phyloP scores from a whole-genome alignment of 2,329 filamentous ascomycete species.

The Tolypocladium endophyticum region DNA sequence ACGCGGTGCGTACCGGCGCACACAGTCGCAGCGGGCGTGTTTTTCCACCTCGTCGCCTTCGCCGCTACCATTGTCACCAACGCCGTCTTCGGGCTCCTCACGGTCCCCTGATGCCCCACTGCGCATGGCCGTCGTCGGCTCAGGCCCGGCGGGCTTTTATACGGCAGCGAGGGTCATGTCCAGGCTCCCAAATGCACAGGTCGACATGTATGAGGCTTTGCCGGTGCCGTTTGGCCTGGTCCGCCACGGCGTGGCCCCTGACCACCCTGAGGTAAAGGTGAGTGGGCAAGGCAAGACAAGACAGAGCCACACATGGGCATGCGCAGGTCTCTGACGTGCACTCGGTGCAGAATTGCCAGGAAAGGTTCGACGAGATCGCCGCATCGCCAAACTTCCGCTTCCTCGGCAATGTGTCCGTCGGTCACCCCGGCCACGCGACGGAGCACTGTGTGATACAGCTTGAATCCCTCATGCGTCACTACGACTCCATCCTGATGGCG shows the following conservation, averaged over 20 bases:
- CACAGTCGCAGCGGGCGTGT: background rate
- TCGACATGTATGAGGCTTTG: conserved; percentile 95
- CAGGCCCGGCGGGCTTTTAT: conserved; percentile 94
- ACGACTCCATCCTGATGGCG: conserved; percentile 84
- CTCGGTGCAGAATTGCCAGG: conserved; percentile 69
- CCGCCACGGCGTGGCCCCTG: conserved; percentile 90
- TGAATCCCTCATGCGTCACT: conserved; percentile 61
- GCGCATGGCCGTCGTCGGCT: conserved; percentile 81
- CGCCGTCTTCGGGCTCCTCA: background rate
- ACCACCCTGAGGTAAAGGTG: conserved; percentile 97
- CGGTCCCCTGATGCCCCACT: conserved; percentile 38
- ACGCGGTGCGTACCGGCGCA: background rate
- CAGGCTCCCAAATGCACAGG: conserved; percentile 56
- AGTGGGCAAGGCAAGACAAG: background rate
- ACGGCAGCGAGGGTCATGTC: conserved; percentile 77
- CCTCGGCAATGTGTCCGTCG: conserved; percentile 79
- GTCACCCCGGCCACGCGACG: conserved; percentile 33
- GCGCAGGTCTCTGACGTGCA: background rate
- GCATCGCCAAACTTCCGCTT: conserved; percentile 76
- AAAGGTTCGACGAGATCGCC: conserved; percentile 85
- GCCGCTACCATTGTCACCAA: conserved; percentile 8
- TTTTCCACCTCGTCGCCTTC: conserved; percentile 3
- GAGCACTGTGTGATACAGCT: conserved; percentile 50
- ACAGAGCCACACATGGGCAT: conserved; percentile 3
- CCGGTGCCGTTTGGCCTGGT: conserved; percentile 90